Base-by-base conservation (phyloP, 2,329 filamentous ascomycete species). In the Colletotrichum sp. region DNA sequence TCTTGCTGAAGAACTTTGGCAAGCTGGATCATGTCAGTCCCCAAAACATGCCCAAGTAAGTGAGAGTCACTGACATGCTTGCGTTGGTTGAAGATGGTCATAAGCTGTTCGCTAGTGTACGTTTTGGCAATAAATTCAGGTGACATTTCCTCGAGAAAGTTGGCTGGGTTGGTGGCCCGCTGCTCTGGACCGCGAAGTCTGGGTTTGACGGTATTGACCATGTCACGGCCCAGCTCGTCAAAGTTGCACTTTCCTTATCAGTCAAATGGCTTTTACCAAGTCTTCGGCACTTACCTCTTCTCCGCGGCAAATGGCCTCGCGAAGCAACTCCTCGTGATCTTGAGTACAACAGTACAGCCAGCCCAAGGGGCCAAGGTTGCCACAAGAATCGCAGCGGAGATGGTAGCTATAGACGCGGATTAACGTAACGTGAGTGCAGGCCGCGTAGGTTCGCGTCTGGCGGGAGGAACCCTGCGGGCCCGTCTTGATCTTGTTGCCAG, bases 341-440 rank as follows among this genome's bases (percentile, higher is more conserved):
- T 95, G 91, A 15, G 89, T 90, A 83, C 95, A 97, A 75, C 90
- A 88, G 83, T 95, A 97, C 26, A 97, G 85, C 91, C 93, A 97
- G 30, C 94, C 94, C 69, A 93, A 87, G 18, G 88, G 84, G 1
- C 93, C 90, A 2, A 83, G 83, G 55, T 85, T 84, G 52, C 85
- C 85, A 80, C 95, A 97, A 28, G 88, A 81, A 9, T 88, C 84
- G 84, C 95, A 97, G 22, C 82, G 80, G 63, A 87, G 82, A 32
- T 87, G 81, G 24, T 84, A 74, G 39, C 89, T 89, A 79, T 92
- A 94, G 60, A 95, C 83, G 32, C 93, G 91, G 12, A 91, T 90
- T 89, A 95, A 93, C 71, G 89, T 92, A 62, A 92, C 84, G 81
- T 96, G 94, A 4, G 92, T 94, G 83, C 94, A 96, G 8, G 72